These are phyloP conservation scores for Apiospora pterosperma DNA, from an alignment of 2,329 filamentous ascomycete species.

Conservation along the genomic window DNA sequence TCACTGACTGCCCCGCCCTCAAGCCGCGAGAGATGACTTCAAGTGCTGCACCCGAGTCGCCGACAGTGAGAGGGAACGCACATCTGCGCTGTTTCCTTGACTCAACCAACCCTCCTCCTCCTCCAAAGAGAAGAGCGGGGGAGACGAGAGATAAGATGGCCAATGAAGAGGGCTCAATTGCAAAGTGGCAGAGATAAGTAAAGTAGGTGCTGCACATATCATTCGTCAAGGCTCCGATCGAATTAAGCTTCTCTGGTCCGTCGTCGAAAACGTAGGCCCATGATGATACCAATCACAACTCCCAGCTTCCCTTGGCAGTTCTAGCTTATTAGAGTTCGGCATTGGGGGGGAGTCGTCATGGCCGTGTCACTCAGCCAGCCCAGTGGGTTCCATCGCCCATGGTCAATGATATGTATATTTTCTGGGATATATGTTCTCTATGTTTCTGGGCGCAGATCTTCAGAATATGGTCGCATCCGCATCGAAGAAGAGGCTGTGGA, in stretches of 20 bases:
- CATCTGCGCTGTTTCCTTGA: too few relatives aligned
- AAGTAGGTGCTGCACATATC: neutral
- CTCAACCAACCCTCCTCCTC: too few relatives aligned
- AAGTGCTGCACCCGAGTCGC: too few relatives aligned
- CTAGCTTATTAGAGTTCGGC: too few relatives aligned
- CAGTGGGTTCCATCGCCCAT: neutral
- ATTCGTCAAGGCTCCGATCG: neutral
- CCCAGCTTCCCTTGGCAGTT: neutral
- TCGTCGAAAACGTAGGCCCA: neutral
- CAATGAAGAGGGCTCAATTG: neutral
- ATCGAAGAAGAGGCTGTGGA: neutral
- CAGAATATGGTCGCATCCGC: neutral
- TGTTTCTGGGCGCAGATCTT: too few relatives aligned
- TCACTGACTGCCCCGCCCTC: too few relatives aligned
- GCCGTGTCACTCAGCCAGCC: neutral
- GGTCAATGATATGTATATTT: too few relatives aligned
- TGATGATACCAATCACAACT: neutral
- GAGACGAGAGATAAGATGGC: neutral
- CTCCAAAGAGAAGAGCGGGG: neutral
- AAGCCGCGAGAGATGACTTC: too few relatives aligned
- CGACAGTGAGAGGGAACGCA: too few relatives aligned
- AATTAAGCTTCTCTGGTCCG: neutral
- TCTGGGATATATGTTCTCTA: too few relatives aligned
- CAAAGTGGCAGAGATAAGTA: neutral
- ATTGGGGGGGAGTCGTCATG: neutral